These are phyloP conservation scores for Obelidium mucronatum DNA, from an alignment of 192 early-diverging fungal genomes.

Conservation along the genomic window DNA sequence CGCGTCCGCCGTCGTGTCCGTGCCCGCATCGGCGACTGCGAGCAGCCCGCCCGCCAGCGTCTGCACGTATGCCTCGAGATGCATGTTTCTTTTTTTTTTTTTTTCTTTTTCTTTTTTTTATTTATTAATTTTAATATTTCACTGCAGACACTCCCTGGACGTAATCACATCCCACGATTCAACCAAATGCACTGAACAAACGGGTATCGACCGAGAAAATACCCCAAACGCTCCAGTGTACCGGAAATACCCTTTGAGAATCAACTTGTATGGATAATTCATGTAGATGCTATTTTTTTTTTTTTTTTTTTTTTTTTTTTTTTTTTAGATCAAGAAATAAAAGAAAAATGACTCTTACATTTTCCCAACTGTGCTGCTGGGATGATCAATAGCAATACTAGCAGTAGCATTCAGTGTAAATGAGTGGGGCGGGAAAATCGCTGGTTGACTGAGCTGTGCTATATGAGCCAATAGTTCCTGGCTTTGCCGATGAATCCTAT, in stretches of 20 bases:
- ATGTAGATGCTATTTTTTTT: constrained; percentile 19
- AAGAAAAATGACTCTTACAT: constrained; percentile 22
- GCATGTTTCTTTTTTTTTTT: no score
- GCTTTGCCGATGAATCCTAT: neutral
- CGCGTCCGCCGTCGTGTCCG: no score
- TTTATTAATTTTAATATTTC: no score
- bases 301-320: no score
- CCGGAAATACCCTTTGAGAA: neutral
- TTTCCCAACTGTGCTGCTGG: constrained; percentile 26
- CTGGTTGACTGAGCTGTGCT: neutral
- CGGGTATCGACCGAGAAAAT: constrained; percentile 1
- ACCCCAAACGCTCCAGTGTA: constrained; percentile 21
- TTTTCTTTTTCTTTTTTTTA: no score
- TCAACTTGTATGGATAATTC: constrained; percentile 26
- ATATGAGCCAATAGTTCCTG: constrained; percentile 15
- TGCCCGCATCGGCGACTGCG: no score
- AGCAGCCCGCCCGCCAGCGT: no score
- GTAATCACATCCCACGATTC: neutral
- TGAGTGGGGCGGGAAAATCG: neutral
- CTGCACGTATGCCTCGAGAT: no score
- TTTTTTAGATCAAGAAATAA: no score
- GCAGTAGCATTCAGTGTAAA: constrained; percentile 4
- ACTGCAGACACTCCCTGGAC: neutral
- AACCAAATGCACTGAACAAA: constrained; percentile 10
- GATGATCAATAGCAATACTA: constrained; percentile 17